Evolutionary conservation across 1,284 basidiomycete species (phyloP).

Genomic region (Malassezia globosa): DNA sequence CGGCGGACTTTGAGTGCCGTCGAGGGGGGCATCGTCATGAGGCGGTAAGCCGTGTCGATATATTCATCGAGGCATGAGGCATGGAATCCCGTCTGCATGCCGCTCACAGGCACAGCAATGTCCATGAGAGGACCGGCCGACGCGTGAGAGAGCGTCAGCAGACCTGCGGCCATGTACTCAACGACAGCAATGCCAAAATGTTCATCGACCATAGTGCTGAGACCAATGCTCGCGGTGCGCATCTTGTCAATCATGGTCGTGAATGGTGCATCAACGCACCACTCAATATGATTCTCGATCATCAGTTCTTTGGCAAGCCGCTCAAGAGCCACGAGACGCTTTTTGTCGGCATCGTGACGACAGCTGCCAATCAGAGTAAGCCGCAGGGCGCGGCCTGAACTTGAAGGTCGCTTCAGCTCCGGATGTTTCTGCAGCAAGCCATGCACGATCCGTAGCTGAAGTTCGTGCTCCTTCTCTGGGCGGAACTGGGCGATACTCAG

Average conservation of each 20-base stretch:
- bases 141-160: constrained; percentile 81
- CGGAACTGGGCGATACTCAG: constrained; percentile 59
- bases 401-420: constrained; percentile 15
- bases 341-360: constrained; percentile 64
- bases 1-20: constrained; percentile 58
- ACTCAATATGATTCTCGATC: constrained; percentile 60
- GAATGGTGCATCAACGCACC: constrained; percentile 75
- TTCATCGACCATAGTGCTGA: constrained; percentile 97
- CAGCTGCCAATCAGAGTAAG: constrained; percentile 68
- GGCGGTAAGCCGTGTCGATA: constrained; percentile 59
- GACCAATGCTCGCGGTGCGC: constrained; percentile 63
- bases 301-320: constrained; percentile 57
- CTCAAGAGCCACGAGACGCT: constrained; percentile 58
- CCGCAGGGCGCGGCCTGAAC: constrained; percentile 2
- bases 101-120: constrained; percentile 66
- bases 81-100: constrained; percentile 71
- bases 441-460: constrained; percentile 64
- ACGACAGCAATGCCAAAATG: constrained; percentile 98
- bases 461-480: constrained; percentile 86
- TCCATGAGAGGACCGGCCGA: constrained; percentile 84
- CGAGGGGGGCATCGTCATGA: constrained; percentile 55
- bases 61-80: constrained; percentile 62
- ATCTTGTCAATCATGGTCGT: constrained; percentile 60
- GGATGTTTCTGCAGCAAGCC: constrained; percentile 53
- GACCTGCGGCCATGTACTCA: constrained; percentile 87